These are phyloP conservation scores for Tuber indicum DNA, from an alignment of 495 filamentous ascomycete species.

Conservation along the genomic window DNA sequence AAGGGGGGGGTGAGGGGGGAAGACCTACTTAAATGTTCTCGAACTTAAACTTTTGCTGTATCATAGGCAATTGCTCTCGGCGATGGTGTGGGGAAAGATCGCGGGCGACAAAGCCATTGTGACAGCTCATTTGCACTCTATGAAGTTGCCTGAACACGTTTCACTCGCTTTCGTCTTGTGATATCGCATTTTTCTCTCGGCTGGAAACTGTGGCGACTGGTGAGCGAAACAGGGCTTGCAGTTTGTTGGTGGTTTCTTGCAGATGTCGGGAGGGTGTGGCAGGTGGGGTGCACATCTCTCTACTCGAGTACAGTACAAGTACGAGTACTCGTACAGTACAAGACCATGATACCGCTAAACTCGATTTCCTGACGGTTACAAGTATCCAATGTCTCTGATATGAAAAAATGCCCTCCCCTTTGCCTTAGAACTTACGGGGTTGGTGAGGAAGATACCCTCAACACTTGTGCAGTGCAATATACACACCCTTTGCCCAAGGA, in stretches of 20 bases:
- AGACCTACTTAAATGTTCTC: neutral
- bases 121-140: conserved; percentile 2
- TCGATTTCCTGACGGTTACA: neutral
- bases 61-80: neutral
- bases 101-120: neutral
- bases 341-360: neutral
- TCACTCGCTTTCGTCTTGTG: neutral
- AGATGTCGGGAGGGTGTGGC: neutral
- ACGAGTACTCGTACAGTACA: too few species aligned
- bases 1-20: neutral
- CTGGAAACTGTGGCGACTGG: neutral
- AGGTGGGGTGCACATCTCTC: neutral
- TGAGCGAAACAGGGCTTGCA: neutral
- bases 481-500: neutral
- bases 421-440: neutral
- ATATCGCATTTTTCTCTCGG: neutral
- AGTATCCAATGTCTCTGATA: neutral
- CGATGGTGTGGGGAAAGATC: neutral
- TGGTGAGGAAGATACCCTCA: neutral
- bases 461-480: neutral
- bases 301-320: too few species aligned
- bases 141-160: neutral
- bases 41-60: neutral
- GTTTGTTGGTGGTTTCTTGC: neutral
- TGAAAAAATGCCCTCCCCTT: neutral